Base-by-base conservation (phyloP, 805 yeast species). In the Barnettozyma botsteinii region DNA sequence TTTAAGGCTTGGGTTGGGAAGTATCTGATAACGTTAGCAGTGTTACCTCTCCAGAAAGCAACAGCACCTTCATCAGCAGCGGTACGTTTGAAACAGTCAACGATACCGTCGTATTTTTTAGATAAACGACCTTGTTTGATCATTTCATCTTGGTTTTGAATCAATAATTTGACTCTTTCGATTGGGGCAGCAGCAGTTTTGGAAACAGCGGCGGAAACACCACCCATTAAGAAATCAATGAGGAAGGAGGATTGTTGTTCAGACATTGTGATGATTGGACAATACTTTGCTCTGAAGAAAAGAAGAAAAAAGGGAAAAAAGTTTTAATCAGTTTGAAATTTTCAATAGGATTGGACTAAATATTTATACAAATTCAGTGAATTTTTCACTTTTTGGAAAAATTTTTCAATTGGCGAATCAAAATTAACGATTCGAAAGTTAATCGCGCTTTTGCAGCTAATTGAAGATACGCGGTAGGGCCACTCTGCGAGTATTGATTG, bases 31-130 rank as follows among this genome's bases (percentile, higher is more conserved):
- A 88, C 97, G 74, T 88, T 88, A 63, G 97, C 97, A 55, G 96
- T 89, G 89, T 88, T 88, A 80, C 97, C 97, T 84, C 96, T 84
- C 97, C 97, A 88, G 91, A 88, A 87, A 51, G 97, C 73, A 55
- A 72, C 76, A 51, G 85, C 62, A 81, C 97, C 97, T 77, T 88
- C 97, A 57, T 83, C 86, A 58, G 85, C 83, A 53, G 89, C 83
- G 57, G 97, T 89, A 79, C 96, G 85, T 62, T 66, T 79, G 94
- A 89, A 88, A 76, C 96, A 86, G 65, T 88, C 97, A 50, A 59
- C 72, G 53, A 88, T 89, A 85, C 97, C 97, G 55, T 72, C 79
- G 81, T 89, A 88, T 67, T 75, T 80, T 62, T 66, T 76, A 56
- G 86, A 75, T 63, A 88, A 77, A 77, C 96, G 87, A 66, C 97